A percentile compares a stretch with the other conserved stretches of the same genome.
Evolutionary conservation across 2,329 filamentous ascomycete species (phyloP).

Genomic region (Colletotrichum lentis): DNA sequence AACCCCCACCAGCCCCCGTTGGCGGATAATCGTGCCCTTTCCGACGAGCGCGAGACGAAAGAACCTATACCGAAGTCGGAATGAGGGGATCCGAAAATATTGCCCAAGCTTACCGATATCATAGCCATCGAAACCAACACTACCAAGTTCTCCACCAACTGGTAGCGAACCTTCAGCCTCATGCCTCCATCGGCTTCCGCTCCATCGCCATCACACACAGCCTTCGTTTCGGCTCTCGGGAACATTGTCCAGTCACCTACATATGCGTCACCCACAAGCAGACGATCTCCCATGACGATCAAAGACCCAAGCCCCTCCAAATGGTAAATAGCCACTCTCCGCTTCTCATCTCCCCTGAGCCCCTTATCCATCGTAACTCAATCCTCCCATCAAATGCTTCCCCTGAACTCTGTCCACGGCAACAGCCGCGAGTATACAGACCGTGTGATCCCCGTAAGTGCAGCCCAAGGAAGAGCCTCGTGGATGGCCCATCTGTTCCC

Average conservation of each 20-base stretch:
- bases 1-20: too few relatives aligned
- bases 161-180: too few relatives aligned
- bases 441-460: not conserved
- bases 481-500: not conserved
- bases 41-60: not conserved
- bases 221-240: not conserved
- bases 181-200: not conserved
- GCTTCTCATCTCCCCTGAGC: constrained; percentile 4
- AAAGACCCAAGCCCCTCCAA: not conserved
- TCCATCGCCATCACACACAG: not conserved
- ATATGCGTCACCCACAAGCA: not conserved
- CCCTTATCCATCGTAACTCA: not conserved
- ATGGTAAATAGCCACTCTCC: not conserved
- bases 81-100: not conserved
- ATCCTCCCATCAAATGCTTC: not conserved
- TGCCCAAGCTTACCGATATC: not conserved
- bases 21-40: not conserved
- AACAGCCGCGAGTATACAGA: not conserved
- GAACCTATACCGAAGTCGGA: not conserved
- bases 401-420: not conserved
- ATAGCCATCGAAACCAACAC: not conserved
- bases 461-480: not conserved
- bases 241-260: not conserved
- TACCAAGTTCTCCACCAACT: not conserved
- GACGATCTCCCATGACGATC: not conserved